Percentiles rank a stretch among this genome's conserved stretches.
Conservation (phyloP, 306 rosid genomes). For the Medicago truncatula region DNA sequence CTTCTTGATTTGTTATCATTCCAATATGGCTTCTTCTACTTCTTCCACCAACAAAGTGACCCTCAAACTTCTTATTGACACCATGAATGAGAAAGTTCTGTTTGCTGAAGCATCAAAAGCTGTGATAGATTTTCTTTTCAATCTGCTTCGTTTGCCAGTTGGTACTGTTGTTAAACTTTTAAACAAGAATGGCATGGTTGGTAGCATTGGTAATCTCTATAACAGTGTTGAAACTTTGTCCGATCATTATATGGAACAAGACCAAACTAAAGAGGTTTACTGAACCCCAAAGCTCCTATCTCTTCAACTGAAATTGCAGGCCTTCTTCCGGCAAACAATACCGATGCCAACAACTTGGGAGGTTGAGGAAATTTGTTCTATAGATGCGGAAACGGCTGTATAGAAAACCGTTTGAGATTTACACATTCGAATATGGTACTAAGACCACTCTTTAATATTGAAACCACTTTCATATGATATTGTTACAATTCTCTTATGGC, state of each 20-base stretch:
- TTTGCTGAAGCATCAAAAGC: background rate
- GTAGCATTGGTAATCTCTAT: background rate
- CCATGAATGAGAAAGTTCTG: background rate
- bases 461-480: too few relatives aligned
- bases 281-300: background rate
- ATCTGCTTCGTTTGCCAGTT: background rate
- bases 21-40: background rate
- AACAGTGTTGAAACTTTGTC: background rate
- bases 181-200: background rate
- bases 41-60: background rate
- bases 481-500: too few relatives aligned
- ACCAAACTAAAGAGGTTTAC: background rate
- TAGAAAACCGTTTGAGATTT: too few relatives aligned
- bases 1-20: too few relatives aligned
- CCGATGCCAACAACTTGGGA: background rate
- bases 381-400: background rate
- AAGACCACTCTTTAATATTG: too few relatives aligned
- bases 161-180: background rate
- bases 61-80: background rate
- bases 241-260: background rate
- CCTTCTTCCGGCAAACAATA: background rate
- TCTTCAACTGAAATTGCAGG: background rate
- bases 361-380: background rate
- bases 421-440: too few relatives aligned
- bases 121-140: background rate